phyloP scores from a whole-genome alignment of 73 alveolate genomes.

The Durusdinium trenchii region DNA sequence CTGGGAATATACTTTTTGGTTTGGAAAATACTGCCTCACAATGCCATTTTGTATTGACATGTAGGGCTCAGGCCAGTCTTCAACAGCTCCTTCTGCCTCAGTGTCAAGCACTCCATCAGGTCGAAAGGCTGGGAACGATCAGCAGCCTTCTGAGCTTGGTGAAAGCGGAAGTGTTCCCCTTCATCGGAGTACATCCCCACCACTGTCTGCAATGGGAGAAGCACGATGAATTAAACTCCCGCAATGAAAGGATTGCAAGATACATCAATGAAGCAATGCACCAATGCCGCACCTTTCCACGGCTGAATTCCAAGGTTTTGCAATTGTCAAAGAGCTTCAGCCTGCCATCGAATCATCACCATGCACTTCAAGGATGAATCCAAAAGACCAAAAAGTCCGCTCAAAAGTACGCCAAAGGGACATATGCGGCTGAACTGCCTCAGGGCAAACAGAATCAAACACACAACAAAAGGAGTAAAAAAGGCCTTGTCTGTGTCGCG shows the following conservation, averaged over 20 bases:
- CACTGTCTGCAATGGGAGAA: constrained; percentile 86
- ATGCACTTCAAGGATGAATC: neutral
- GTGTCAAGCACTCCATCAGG: neutral
- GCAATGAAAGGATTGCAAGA: neutral
- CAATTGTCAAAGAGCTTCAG: constrained; percentile 99
- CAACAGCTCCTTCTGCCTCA: constrained; percentile 97
- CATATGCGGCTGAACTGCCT: constrained; percentile 93
- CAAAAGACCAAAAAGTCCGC: neutral
- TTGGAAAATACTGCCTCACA: neutral
- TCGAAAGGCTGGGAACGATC: neutral
- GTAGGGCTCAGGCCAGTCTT: constrained; percentile 97
- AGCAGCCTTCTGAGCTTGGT: constrained; percentile 99
- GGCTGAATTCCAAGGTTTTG: constrained; percentile 98
- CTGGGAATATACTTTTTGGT: neutral
- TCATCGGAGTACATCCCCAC: constrained; percentile 99
- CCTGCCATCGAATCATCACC: constrained; percentile 96
- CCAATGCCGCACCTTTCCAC: constrained; percentile 96
- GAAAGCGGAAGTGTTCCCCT: constrained; percentile 99
- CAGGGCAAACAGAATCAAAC: neutral
- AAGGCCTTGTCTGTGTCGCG: neutral
- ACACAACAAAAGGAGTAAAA: neutral
- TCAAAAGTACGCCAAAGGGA: neutral
- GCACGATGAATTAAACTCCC: neutral
- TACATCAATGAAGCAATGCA: neutral
- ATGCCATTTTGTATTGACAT: neutral